phyloP scores from a whole-genome alignment of 805 yeast species.

The Sungouiella blattae region DNA sequence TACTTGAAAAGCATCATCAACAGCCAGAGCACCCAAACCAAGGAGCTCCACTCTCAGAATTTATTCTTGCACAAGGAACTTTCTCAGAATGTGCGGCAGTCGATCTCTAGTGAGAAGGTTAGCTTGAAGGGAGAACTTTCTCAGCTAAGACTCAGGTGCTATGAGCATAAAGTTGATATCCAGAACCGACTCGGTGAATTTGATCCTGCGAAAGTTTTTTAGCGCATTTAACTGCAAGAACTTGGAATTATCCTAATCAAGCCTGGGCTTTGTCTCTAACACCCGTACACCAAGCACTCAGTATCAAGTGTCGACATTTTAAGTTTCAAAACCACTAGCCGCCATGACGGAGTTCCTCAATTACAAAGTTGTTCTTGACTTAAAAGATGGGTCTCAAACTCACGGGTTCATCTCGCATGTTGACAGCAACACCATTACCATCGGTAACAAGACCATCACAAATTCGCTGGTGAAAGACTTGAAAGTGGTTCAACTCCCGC shows the following conservation, averaged over 20 bases:
- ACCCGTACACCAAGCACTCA: constrained; percentile 1
- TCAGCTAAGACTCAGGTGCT: neutral
- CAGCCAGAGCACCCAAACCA: constrained; percentile 16
- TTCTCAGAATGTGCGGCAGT: neutral
- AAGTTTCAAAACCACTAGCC: too few species aligned
- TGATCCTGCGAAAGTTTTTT: neutral
- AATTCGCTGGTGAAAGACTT: constrained; percentile 49
- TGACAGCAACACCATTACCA: constrained; percentile 23
- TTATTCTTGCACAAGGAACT: constrained; percentile 8
- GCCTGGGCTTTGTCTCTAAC: too few species aligned
- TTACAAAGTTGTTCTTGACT: constrained; percentile 35
- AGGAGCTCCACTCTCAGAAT: constrained; percentile 22
- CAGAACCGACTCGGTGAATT: neutral
- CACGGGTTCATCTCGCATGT: constrained; percentile 34
- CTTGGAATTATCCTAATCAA: too few species aligned
- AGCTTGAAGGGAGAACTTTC: neutral
- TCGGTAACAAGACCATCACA: constrained; percentile 21
- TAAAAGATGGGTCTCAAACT: constrained; percentile 36
- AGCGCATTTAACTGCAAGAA: too few species aligned
- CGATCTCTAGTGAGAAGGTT: neutral
- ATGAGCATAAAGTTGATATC: neutral
- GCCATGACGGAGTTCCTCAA: constrained; percentile 39
- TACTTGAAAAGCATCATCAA: constrained; percentile 23
- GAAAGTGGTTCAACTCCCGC: constrained; percentile 55
- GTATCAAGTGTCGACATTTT: neutral